phyloP scores from a whole-genome alignment of 164 flowering plant genomes.

The Nymphaea colorata region DNA sequence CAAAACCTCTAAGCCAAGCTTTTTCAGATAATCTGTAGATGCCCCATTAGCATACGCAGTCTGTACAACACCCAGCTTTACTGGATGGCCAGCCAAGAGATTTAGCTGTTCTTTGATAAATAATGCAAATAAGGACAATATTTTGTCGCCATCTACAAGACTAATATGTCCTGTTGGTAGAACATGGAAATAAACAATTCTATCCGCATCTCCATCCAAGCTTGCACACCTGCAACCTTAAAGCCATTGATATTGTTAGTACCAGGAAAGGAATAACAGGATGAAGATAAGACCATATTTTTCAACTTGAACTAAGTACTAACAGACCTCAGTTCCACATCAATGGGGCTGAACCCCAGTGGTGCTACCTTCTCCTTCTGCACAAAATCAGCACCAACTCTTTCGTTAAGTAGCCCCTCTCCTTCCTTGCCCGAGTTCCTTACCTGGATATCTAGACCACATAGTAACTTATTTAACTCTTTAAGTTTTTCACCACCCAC shows the following conservation, averaged over 20 bases:
- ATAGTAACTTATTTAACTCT: conserved; percentile 28
- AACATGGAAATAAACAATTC: conserved; percentile 71
- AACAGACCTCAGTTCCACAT: conserved; percentile 64
- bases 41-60: conserved; percentile 99
- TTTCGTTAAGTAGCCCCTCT: conserved; percentile 74
- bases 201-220: conserved; percentile 98
- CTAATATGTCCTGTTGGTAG: conserved; percentile 30
- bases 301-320: not conserved
- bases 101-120: conserved; percentile 69
- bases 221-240: conserved; percentile 92
- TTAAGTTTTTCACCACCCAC: conserved; percentile 79
- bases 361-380: conserved; percentile 90
- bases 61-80: conserved; percentile 67
- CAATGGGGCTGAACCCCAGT: conserved; percentile 46
- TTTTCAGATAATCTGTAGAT: conserved; percentile 66
- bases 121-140: conserved; percentile 73
- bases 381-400: conserved; percentile 96
- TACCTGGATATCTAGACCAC: conserved; percentile 42
- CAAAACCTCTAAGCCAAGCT: conserved; percentile 57
- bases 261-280: not conserved
- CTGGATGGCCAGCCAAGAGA: conserved; percentile 23
- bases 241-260: conserved; percentile 18
- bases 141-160: conserved; percentile 96
- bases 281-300: not conserved
- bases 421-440: conserved; percentile 61